Base-by-base conservation (phyloP, 139 green algal species). In the Tetraselmis striata region DNA sequence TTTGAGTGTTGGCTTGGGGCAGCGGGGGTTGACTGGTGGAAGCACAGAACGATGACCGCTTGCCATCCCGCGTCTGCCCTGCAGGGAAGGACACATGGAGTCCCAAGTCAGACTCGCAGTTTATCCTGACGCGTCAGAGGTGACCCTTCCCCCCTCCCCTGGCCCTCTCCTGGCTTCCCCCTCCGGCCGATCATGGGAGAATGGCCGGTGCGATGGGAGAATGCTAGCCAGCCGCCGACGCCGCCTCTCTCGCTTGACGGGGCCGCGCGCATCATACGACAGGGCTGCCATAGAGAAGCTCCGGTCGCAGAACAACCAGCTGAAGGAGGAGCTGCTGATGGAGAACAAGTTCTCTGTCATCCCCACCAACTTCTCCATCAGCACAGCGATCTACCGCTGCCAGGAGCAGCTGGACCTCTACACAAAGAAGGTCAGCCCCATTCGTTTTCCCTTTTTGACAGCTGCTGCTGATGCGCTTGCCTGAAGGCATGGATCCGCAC, bases 311-410 rank as follows among this genome's bases (percentile, higher is more conserved):
- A 98, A 98, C 86, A 84, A 90, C 59, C 86, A 91, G 81, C 88
- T 98, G 0, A 97, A 98, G 86, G 92, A 97, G 82, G 93, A 98
- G 77, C 81, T 98, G 80, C 82, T 96, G 77, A 81, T 97, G 30
- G 94, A 97, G 80, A 98, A 97, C 83, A 97, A 95, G 81, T 96
- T 96, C 83, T 95, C 90, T 78, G 90, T 95, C 2, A 85, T 88
- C 28, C 92, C 92, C n/a, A 89, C 86, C 31, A 85, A 84, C 18
- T 77, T 26, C 75, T 87, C 1, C 58, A 87, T 22, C 78, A 87
- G 32, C 28, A 84, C 78, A 0, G 59, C 31, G 31, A 82, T 79
- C 28, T 79, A 78, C 85, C 18, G 1, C 80, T 92, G 74, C 45
- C 88, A 91, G 80, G 87, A 90, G 84, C 85, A 89, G 81, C 88